These are phyloP conservation scores for Ilyonectria mors-panacis DNA, from an alignment of 2,329 filamentous ascomycete species.

Conservation along the genomic window DNA sequence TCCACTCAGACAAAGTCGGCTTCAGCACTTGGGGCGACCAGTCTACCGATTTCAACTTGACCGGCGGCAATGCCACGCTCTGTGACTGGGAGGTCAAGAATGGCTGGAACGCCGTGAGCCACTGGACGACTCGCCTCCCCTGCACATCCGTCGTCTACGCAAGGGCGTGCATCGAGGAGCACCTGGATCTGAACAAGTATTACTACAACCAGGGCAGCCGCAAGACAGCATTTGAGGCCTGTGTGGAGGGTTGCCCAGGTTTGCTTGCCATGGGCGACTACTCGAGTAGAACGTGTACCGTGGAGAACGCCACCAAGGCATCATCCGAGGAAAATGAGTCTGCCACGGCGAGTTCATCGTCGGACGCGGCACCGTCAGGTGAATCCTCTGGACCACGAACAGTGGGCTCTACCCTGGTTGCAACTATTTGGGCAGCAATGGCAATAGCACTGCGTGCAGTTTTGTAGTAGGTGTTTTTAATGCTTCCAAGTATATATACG, in stretches of 20 bases:
- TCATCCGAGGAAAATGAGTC: neutral
- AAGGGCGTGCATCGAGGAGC: conserved; percentile 14
- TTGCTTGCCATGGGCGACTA: conserved; percentile 4
- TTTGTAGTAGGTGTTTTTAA: neutral
- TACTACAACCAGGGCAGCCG: neutral
- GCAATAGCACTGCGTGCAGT: neutral
- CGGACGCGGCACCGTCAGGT: neutral
- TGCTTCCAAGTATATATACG: neutral
- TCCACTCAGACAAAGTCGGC: conserved; percentile 13
- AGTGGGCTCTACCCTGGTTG: neutral
- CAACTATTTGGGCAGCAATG: neutral
- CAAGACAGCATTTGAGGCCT: neutral
- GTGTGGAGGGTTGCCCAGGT: conserved; percentile 11
- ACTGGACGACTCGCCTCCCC: conserved; percentile 13
- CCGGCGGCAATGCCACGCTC: conserved; percentile 12
- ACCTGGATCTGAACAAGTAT: conserved; percentile 9
- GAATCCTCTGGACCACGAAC: neutral
- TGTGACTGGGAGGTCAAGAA: conserved; percentile 15
- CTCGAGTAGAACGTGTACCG: conserved; percentile 5
- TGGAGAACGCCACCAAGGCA: conserved; percentile 8
- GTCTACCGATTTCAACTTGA: conserved; percentile 26
- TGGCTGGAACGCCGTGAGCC: conserved; percentile 15
- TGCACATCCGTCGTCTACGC: conserved; percentile 22
- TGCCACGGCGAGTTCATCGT: neutral
- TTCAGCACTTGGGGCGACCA: conserved; percentile 24